These are phyloP conservation scores for Penicillium bovifimosum DNA, from an alignment of 495 filamentous ascomycete species.

Conservation along the genomic window DNA sequence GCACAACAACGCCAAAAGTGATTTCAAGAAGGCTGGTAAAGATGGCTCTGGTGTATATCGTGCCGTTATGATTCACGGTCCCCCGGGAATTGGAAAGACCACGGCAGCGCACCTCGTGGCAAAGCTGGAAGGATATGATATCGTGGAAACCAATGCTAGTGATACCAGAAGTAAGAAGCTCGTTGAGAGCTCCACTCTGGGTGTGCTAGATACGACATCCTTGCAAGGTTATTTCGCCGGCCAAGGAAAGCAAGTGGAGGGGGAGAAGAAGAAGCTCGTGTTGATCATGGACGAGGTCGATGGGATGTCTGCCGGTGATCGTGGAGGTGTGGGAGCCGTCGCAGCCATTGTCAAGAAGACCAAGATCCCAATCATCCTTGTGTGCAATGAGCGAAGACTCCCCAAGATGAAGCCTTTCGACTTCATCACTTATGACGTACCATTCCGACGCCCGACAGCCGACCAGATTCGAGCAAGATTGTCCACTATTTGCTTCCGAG, in stretches of 20 bases:
- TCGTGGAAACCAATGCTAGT: conserved; percentile 92
- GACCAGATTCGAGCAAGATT: conserved; percentile 85
- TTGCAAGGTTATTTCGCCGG: conserved; percentile 89
- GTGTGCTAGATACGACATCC: conserved; percentile 89
- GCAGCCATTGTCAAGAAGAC: conserved; percentile 93
- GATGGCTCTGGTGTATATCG: conserved; percentile 76
- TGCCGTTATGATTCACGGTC: conserved; percentile 87
- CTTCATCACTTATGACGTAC: conserved; percentile 70
- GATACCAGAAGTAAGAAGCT: conserved; percentile 97
- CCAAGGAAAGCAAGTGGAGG: conserved; percentile 72
- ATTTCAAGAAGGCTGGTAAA: conserved; percentile 72
- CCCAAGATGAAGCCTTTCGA: conserved; percentile 99
- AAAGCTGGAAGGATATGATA: conserved; percentile 86
- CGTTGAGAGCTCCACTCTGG: conserved; percentile 78
- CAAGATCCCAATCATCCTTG: conserved; percentile 89
- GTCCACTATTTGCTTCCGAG: conserved; percentile 89
- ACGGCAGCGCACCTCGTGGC: conserved; percentile 94
- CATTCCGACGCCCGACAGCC: conserved; percentile 81
- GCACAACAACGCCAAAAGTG: conserved; percentile 62
- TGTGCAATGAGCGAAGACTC: conserved; percentile 89
- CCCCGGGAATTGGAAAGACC: conserved; percentile 96
- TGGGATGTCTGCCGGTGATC: conserved; percentile 96
- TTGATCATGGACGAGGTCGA: conserved; percentile 99
- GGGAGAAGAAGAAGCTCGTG: conserved; percentile 81
- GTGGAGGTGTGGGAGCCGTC: conserved; percentile 90